Conservation (phyloP, 2,329 filamentous ascomycete species). For the Alternaria longipes region DNA sequence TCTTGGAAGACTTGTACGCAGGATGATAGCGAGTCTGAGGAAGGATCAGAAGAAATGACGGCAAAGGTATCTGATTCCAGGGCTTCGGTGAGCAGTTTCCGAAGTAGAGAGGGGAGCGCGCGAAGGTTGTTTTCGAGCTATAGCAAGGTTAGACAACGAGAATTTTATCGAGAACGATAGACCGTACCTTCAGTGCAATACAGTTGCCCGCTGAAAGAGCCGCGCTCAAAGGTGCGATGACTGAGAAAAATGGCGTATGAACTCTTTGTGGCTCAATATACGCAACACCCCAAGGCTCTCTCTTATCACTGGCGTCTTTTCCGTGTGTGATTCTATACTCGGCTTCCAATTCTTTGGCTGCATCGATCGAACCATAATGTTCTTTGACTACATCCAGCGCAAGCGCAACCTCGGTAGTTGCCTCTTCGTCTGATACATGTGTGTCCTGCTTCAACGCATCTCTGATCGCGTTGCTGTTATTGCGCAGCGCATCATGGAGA, state of each 20-base stretch:
- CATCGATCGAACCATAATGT: conserved; percentile 54
- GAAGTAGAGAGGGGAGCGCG: conserved; percentile 47
- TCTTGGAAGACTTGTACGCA: conserved; percentile 50
- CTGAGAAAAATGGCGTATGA: conserved; percentile 59
- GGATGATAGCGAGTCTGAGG: conserved; percentile 31
- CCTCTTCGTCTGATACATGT: conserved; percentile 48
- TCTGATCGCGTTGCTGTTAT: conserved; percentile 48
- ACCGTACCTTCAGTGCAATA: conserved; percentile 58
- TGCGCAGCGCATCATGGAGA: conserved; percentile 53
- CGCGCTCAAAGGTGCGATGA: conserved; percentile 49
- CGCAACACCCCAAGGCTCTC: conserved; percentile 54
- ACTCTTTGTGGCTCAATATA: conserved; percentile 58
- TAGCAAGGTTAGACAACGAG: not conserved
- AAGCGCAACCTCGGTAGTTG: conserved; percentile 55
- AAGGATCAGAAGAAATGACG: conserved; percentile 50
- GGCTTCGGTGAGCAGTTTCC: conserved; percentile 51
- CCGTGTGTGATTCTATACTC: conserved; percentile 57
- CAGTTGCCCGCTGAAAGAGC: conserved; percentile 63
- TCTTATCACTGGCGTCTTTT: conserved; percentile 48
- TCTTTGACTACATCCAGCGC: conserved; percentile 52
- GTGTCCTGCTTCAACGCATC: conserved; percentile 56
- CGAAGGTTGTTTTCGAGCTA: conserved; percentile 55
- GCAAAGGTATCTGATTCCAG: conserved; percentile 62
- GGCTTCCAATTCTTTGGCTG: conserved; percentile 48
- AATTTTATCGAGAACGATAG: not conserved